Evolutionary conservation across 176 grass and related monocot species (phyloP).

Genomic region (Urochloa ruziziensis): DNA sequence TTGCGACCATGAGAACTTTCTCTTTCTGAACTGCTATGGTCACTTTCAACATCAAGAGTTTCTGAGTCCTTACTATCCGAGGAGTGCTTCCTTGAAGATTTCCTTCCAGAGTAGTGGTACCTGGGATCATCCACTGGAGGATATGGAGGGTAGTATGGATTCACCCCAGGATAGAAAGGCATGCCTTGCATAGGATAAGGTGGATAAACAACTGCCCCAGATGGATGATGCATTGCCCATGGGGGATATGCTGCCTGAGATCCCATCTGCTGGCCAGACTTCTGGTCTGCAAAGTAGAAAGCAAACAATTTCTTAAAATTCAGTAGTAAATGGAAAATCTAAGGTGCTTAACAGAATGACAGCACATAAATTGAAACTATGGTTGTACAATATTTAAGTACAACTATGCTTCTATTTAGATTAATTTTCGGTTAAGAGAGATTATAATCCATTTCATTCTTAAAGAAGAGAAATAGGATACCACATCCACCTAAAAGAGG

Average conservation of each 20-base stretch:
- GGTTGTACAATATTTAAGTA: background rate
- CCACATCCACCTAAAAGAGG: background rate
- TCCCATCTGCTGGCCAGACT: conserved; percentile 55
- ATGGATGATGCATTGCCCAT: conserved; percentile 87
- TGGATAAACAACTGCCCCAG: conserved; percentile 47
- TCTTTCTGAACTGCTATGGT: conserved; percentile 41
- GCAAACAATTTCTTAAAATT: conserved; percentile 17
- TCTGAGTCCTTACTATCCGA: conserved; percentile 64
- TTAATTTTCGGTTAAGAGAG: background rate
- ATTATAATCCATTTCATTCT: background rate
- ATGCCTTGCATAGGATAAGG: conserved; percentile 82
- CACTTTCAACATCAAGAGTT: conserved; percentile 44
- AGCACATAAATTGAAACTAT: background rate
- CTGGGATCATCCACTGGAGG: conserved; percentile 68
- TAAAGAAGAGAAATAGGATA: conserved; percentile 13
- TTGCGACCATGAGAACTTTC: conserved; percentile 62
- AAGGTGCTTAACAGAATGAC: background rate
- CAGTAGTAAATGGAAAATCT: conserved; percentile 7
- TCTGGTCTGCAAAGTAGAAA: conserved; percentile 46
- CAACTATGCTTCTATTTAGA: background rate
- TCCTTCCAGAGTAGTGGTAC: conserved; percentile 48
- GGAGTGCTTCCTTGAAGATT: conserved; percentile 60
- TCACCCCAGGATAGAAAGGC: conserved; percentile 75
- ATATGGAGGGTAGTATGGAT: conserved; percentile 70
- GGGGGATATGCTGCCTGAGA: conserved; percentile 73